Base-by-base conservation (phyloP, 169 alveolate species). In the Hepatocystis sp. region DNA sequence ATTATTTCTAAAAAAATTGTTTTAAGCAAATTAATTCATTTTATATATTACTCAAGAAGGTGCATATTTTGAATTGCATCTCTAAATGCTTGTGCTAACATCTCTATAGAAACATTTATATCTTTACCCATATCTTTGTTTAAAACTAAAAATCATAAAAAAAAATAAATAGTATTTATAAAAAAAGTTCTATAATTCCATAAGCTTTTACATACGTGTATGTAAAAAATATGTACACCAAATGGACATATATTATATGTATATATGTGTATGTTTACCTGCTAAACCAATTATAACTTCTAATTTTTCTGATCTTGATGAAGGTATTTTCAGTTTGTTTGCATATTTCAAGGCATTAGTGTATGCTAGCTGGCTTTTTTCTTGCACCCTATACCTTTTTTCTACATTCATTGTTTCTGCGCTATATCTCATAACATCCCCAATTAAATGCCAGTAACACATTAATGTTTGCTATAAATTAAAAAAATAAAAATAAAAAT, bases 41-140 rank as follows among this genome's bases (percentile, higher is more conserved):
- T 58, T 58, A 49, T 61, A 53, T 61, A 61, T 81, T 81, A 81
- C 89, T 81, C 89, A 27, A 81, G 40, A 55, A 63, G 89, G 52
- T 81, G 89, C 89, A 81, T 81, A 47, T 81, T 81, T 51, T 81
- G 81, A 64, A 81, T 81, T 32, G 89, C 89, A 40, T 81, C 67
- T 81, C 89, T 81, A 63, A 81, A 81, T 49, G 89, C 89, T 53
- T 81, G 68, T 17, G 89, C 89, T 13, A 84, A 81, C 84, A 81
- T 61, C 44, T 81, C 84, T 61, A 81, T 81, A 36, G 89, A 32
- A 63, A 47, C 21, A 65, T 81, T 51, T 34, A 47, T 63, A 19
- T 81, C 84, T 2, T 46, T 64, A 40, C 63, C 51, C 78, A 81
- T 81, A 23, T 81, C 89, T 27, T 64, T 81, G 49, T 63, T 64